These are phyloP conservation scores for Petunia axillaris DNA, from an alignment of 257 asterid species.

Conservation along the genomic window DNA sequence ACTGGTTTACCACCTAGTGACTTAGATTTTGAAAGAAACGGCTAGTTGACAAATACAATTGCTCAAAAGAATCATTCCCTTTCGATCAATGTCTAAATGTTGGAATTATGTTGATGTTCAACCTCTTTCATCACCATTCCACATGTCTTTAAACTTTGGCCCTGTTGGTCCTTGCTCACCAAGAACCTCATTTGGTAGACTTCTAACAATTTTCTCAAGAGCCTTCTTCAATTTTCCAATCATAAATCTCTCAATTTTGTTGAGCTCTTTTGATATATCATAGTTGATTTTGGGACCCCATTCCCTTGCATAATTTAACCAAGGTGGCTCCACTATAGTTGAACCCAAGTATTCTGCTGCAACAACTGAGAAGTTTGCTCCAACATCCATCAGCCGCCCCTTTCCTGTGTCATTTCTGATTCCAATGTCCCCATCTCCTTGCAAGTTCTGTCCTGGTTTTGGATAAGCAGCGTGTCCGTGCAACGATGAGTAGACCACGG, in stretches of 20 bases:
- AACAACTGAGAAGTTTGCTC: constrained; percentile 28
- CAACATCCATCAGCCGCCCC: constrained; percentile 33
- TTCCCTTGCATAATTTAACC: constrained; percentile 42
- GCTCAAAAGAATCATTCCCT: not conserved
- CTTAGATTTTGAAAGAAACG: constrained; percentile 6
- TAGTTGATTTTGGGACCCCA: constrained; percentile 44
- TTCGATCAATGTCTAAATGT: not conserved
- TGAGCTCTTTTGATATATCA: constrained; percentile 28
- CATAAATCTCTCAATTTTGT: constrained; percentile 23
- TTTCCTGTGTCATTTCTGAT: constrained; percentile 38
- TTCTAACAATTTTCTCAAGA: constrained; percentile 27
- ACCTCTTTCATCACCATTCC: constrained; percentile 43
- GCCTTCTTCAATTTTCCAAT: constrained; percentile 22
- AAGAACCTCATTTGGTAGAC: constrained; percentile 35
- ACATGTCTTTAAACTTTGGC: constrained; percentile 40
- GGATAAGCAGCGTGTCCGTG: constrained; percentile 46
- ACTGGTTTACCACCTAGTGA: not conserved
- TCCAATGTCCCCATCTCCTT: constrained; percentile 38
- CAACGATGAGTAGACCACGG: constrained; percentile 39
- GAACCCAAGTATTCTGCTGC: constrained; percentile 31
- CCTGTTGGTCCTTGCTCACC: constrained; percentile 47
- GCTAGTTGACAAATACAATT: constrained; percentile 10
- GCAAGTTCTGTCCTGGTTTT: constrained; percentile 32
- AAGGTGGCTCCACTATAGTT: constrained; percentile 35
- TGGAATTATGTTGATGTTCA: not conserved